Base-by-base conservation (phyloP, 345 rosid species). In the Boechera stricta region DNA sequence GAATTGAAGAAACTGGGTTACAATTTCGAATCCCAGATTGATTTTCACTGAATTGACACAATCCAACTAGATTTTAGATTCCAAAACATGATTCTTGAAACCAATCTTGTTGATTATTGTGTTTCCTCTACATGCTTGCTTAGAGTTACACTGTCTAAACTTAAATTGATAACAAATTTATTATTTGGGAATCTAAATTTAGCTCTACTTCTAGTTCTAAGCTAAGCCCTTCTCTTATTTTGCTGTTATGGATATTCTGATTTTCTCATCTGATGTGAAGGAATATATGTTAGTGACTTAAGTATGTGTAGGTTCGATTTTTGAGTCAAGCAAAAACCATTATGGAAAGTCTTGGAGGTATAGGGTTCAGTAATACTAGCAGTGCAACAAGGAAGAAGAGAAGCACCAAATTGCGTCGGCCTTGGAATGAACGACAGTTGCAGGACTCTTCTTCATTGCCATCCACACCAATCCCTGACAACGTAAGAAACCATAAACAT, bases 361-460 rank as follows among this genome's bases (percentile, higher is more conserved):
- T 82, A 36, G 84, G 87, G 33, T 88, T 91, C 67, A 83, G 88
- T 74, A 85, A 85, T 38, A 82, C 82, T 41, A 84, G 80, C 69
- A 87, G 80, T 82, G 84, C 90, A 38, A 80, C 85, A 28, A 87
- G 79, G 87, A 91, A 87, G 86, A 87, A 82, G 84, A 84, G 97
- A 74, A 91, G 91, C 62, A 84, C 66, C 60, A 79, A 84, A 28
- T 39, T 85, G 8, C 92, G 94, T 39, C 88, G 94, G 28, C 94
- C 92, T 73, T 79, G 90, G 82, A 86, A 78, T 75, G 97, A 91
- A 55, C 72, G 86, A 0, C 91, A 82, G 55, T 84, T 83, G 53
- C 85, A 75, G 12, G 93, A 91, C 68, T 54, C 85, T 49, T 83
- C 87, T 13, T 87, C 97, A 39, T 76, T 87, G 36, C 87, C 96